Conservation (phyloP, 2,329 filamentous ascomycete species). For the Beauveria brongniartii region DNA sequence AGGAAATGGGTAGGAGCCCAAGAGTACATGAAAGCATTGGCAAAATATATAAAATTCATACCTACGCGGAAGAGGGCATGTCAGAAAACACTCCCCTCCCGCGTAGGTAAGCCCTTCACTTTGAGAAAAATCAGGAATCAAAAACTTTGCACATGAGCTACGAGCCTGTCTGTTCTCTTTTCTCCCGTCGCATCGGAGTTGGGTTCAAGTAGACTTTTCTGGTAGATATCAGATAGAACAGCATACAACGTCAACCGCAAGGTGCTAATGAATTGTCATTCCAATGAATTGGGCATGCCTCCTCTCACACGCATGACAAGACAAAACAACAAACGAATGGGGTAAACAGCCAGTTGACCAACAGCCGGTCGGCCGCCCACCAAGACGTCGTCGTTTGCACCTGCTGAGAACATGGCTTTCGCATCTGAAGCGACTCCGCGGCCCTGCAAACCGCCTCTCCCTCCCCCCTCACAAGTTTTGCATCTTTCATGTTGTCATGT, state of each 20-base stretch:
- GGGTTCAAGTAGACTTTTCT: not conserved
- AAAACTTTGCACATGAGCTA: not conserved
- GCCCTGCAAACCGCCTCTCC: not conserved
- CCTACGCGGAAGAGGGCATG: too few species aligned
- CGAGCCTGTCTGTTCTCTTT: constrained; percentile 12
- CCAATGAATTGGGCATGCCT: not conserved
- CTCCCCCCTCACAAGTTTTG: not conserved
- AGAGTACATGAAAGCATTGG: not conserved
- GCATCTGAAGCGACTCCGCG: not conserved
- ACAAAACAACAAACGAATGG: too few species aligned
- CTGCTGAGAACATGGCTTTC: not conserved
- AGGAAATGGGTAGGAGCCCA: not conserved
- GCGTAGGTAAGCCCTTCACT: too few species aligned
- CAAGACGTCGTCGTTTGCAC: not conserved
- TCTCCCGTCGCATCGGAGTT: constrained; percentile 1
- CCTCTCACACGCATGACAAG: too few species aligned
- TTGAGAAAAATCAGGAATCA: too few species aligned
- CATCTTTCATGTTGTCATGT: not conserved
- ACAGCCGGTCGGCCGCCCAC: not conserved
- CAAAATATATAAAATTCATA: not conserved
- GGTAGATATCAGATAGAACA: not conserved
- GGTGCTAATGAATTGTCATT: not conserved
- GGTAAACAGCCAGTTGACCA: not conserved
- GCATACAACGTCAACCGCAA: not conserved
- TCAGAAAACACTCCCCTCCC: too few species aligned